Evolutionary conservation across 2,329 filamentous ascomycete genomes (phyloP), one percentile per base, ranked within the genome.

Genomic region (Aspergillus transmontanensis): DNA sequence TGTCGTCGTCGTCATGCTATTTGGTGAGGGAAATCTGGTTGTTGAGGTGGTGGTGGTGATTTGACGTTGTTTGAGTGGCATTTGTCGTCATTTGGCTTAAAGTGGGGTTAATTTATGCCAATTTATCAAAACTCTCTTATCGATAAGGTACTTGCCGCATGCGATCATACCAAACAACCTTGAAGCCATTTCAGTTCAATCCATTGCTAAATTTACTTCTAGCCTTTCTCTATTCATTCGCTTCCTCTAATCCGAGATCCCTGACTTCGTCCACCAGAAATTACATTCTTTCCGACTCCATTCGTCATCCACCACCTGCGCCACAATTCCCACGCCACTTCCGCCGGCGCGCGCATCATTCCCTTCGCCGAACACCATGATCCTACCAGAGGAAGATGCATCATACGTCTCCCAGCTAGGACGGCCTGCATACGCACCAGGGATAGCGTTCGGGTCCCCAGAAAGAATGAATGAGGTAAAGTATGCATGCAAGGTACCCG

Each of bases 341-440:
- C 82, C 83, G 0, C 83, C 82, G 50, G 81, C 81, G 9, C 80
- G 70, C 64, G 85, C 82, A 66, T 84, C 79, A 66, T 84, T 85
- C 0, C 78, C 82, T 41, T 81, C 73, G 0, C 83, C 82, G 26
- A 85, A 75, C 0, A 81, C 63, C 81, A 85, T 81, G 0, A 80
- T 77, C 28, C 70, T 66, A 0, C 70, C 70, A 0, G 66, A 61
- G 4, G 67, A 53, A 1, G 41, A 57, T 2, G 48, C 50, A 57
- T 53, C 28, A 60, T 80, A 83, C 0, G 63, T 43, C 34, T 74
- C 67, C 81, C 81, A 83, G 19, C 58, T 61, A 0, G 80, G 79
- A 19, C 76, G 69, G 2, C 71, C 58, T 0, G 58, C 64, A 43
- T 73, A 76, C 4, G 60, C 64, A 4, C 75, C 77, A 2, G 58